Conservation (phyloP, 2,329 filamentous ascomycete genomes). For the Nemania sp. region DNA sequence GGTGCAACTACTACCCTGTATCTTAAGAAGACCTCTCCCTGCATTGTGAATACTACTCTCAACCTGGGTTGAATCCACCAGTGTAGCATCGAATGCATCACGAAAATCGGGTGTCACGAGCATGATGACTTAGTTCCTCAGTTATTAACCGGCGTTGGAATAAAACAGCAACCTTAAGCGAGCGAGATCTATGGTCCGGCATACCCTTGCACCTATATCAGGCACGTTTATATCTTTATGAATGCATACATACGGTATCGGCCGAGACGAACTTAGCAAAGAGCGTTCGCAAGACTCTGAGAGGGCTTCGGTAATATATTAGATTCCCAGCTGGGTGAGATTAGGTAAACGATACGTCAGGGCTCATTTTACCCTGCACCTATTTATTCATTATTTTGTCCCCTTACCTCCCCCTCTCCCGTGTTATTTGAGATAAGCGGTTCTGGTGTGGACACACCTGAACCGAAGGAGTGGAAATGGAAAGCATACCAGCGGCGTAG, state of each 20-base stretch:
- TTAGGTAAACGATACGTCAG: background rate
- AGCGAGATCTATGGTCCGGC: background rate
- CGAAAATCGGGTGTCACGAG: background rate
- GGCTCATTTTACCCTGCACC: background rate
- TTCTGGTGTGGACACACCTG: background rate
- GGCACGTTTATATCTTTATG: background rate
- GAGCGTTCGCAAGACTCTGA: no score
- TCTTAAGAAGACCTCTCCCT: background rate
- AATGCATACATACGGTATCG: background rate
- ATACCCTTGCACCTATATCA: background rate
- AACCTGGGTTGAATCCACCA: background rate
- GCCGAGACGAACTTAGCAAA: background rate
- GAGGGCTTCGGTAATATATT: background rate
- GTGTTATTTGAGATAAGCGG: conserved; percentile 4
- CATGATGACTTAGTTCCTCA: background rate
- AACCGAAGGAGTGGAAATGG: conserved; percentile 8
- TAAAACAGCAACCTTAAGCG: background rate
- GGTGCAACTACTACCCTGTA: background rate
- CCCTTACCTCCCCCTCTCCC: background rate
- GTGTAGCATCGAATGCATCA: conserved; percentile 2
- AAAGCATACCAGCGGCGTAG: conserved; percentile 17
- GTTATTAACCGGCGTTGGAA: background rate
- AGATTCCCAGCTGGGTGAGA: background rate
- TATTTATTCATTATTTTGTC: background rate
- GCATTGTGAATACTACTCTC: background rate